phyloP scores from a whole-genome alignment of 1,284 basidiomycete species.

The Cerrena zonata region DNA sequence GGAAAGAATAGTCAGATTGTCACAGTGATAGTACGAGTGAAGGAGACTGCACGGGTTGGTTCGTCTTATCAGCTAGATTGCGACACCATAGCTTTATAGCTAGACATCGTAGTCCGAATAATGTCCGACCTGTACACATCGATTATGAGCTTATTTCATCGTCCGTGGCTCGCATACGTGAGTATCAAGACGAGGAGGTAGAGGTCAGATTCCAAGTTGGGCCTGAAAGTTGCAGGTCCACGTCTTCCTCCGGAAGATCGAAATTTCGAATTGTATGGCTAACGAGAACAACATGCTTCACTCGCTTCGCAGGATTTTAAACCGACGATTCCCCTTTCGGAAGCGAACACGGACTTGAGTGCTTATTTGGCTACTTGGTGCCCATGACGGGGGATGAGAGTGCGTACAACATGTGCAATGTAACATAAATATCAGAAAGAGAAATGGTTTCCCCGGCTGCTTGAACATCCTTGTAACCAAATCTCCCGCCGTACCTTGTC shows the following conservation, averaged over 20 bases:
- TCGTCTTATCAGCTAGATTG: slow-evolving; percentile 4
- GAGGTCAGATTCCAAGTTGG: neutral
- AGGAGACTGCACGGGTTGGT: neutral
- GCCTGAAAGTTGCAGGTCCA: slow-evolving; percentile 4
- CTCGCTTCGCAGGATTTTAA: neutral
- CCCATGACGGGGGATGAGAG: neutral
- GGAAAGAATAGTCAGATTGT: neutral
- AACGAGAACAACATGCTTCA: slow-evolving; percentile 5
- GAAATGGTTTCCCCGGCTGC: slow-evolving; percentile 5
- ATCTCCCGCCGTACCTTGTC: neutral
- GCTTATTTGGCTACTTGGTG: neutral
- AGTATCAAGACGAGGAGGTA: neutral
- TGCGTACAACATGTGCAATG: neutral
- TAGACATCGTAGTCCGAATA: slow-evolving; percentile 17
- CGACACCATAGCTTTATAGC: slow-evolving; percentile 17
- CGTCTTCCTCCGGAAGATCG: neutral
- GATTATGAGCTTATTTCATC: slow-evolving; percentile 11
- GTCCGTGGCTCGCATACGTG: neutral
- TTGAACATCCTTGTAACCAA: too few species aligned
- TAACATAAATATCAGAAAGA: neutral
- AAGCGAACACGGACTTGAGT: neutral
- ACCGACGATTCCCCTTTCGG: slow-evolving; percentile 16
- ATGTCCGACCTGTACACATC: slow-evolving; percentile 22
- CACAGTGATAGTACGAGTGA: too few species aligned
- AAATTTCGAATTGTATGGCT: neutral